These are phyloP conservation scores for Thozetella sp. DNA, from an alignment of 495 filamentous ascomycete species.

Conservation along the genomic window DNA sequence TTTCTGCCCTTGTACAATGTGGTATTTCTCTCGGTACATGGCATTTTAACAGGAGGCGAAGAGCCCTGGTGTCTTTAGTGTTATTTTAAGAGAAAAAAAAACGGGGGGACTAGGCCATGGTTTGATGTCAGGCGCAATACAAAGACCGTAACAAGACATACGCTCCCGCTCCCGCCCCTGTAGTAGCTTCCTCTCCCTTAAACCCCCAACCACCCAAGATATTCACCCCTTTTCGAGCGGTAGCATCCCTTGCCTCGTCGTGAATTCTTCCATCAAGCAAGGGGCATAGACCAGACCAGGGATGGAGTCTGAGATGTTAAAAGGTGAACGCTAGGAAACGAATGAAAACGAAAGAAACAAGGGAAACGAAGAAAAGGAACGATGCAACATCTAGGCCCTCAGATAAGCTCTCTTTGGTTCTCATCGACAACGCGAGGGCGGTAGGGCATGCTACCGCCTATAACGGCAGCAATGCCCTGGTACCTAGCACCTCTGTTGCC, in stretches of 20 bases:
- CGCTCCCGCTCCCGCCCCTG: no score
- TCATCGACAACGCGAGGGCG: conserved; percentile 50
- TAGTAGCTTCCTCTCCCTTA: no score
- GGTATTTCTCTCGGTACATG: conserved; percentile 3
- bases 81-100: neutral
- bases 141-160: neutral
- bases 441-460: neutral
- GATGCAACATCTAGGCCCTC: conserved; percentile 37
- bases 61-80: neutral
- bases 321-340: neutral
- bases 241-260: no score
- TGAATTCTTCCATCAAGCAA: no score
- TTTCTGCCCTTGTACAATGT: conserved; percentile 6
- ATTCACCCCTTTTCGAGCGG: no score
- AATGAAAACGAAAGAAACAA: neutral
- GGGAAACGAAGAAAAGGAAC: conserved; percentile 7
- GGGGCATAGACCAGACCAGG: no score
- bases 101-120: conserved; percentile 4
- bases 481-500: conserved; percentile 41
- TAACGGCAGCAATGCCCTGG: neutral
- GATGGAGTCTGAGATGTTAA: neutral
- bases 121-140: neutral
- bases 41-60: neutral
- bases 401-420: conserved; percentile 66
- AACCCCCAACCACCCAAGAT: no score